Evolutionary conservation across 192 early-diverging fungal genomes (phyloP).

Genomic region (Jimgerdemannia lactiflua): DNA sequence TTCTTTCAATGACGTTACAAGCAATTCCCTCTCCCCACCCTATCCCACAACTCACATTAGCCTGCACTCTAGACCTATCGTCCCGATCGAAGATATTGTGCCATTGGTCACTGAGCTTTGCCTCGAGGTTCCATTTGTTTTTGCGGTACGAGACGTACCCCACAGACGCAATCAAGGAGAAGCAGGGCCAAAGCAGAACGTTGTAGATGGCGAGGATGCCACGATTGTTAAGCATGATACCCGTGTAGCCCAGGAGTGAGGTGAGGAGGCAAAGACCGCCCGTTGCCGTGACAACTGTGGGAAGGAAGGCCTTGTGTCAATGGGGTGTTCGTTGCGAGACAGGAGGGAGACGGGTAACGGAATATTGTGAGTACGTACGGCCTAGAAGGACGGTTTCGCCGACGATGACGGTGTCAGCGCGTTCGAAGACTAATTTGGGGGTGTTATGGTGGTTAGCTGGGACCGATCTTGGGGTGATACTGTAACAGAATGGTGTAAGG

Average conservation of each 20-base stretch:
- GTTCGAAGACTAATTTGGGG: slow-evolving; percentile 18
- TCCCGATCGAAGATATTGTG: slow-evolving; percentile 17
- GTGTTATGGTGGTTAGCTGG: background rate
- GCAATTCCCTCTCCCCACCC: no score
- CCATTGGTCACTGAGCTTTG: slow-evolving; percentile 35
- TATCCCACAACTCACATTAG: slow-evolving; percentile 18
- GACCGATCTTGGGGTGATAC: background rate
- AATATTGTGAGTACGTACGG: slow-evolving; percentile 24
- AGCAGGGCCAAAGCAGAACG: slow-evolving; percentile 43
- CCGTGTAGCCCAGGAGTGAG: slow-evolving; percentile 38
- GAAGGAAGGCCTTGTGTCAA: background rate
- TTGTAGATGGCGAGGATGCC: slow-evolving; percentile 37
- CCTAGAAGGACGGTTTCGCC: slow-evolving; percentile 20
- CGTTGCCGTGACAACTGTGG: slow-evolving; percentile 33
- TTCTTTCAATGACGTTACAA: no score
- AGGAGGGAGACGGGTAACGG: slow-evolving; percentile 15
- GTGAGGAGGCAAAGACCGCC: slow-evolving; percentile 31
- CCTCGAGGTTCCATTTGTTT: slow-evolving; percentile 32
- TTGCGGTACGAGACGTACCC: slow-evolving; percentile 41
- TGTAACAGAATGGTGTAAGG: background rate
- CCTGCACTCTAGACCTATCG: slow-evolving; percentile 26
- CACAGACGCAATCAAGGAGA: slow-evolving; percentile 42
- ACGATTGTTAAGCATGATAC: slow-evolving; percentile 47
- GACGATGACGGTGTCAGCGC: slow-evolving; percentile 29
- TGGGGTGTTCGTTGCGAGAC: slow-evolving; percentile 10